Conservation (phyloP, 371 early-diverging fungal species). For the Enteropsectra breve region DNA sequence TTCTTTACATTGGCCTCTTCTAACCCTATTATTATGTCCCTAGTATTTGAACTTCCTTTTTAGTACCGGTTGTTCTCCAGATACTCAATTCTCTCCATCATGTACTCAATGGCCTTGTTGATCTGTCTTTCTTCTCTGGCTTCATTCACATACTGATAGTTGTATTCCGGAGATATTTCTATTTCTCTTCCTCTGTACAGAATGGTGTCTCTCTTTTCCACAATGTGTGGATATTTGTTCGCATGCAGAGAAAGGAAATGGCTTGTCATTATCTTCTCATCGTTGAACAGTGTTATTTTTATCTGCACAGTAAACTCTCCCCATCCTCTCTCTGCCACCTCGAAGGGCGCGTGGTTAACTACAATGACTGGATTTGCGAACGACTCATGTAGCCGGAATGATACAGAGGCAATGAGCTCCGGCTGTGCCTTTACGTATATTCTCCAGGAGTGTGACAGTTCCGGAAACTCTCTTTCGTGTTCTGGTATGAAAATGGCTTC, state of each 20-base stretch:
- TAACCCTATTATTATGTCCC: too few species aligned
- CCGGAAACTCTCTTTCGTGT: conserved; percentile 20
- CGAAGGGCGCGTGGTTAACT: conserved; percentile 76
- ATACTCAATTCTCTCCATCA: conserved; percentile 34
- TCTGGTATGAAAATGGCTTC: conserved; percentile 28
- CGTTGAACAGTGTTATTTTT: conserved; percentile 63
- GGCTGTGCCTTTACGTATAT: conserved; percentile 74
- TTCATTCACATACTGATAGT: conserved; percentile 25
- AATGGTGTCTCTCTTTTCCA: conserved; percentile 43
- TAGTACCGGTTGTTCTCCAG: background rate
- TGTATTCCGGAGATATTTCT: background rate
- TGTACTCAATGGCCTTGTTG: conserved; percentile 31
- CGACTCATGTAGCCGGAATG: conserved; percentile 84
- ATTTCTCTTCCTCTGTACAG: conserved; percentile 28
- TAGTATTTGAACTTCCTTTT: too few species aligned
- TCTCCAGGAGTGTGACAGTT: conserved; percentile 64
- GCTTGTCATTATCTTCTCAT: conserved; percentile 33
- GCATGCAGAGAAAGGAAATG: conserved; percentile 51
- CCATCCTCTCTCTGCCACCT: conserved; percentile 86
- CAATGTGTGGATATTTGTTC: conserved; percentile 19
- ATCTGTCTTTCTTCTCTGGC: conserved; percentile 46
- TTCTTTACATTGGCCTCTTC: too few species aligned
- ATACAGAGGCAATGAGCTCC: conserved; percentile 71
- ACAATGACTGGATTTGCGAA: conserved; percentile 64
- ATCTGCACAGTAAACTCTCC: conserved; percentile 91